Percentiles rank a stretch among this genome's conserved stretches.
Evolutionary conservation across 805 yeast genomes (phyloP).

Genomic region (Wickerhamiella lipophila): DNA sequence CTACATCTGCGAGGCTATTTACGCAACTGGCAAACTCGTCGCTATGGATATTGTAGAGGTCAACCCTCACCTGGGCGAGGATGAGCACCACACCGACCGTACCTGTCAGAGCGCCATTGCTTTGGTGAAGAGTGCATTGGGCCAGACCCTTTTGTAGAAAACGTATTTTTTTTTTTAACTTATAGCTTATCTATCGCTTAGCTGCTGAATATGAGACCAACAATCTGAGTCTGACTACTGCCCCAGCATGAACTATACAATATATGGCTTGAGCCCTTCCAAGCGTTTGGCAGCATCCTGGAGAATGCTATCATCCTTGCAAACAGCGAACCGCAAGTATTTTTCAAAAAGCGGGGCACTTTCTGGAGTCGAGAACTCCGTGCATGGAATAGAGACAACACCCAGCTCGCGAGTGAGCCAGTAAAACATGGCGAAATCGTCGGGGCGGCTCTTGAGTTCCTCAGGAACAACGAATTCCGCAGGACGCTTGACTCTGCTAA

Average conservation of each 20-base stretch:
- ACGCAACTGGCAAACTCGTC: conserved; percentile 74
- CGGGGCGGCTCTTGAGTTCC: conserved; percentile 53
- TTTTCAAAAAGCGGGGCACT: conserved; percentile 70
- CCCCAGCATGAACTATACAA: conserved; percentile 25
- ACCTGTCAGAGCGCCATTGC: conserved; percentile 87
- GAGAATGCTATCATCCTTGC: conserved; percentile 76
- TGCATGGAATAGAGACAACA: conserved; percentile 92
- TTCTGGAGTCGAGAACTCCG: conserved; percentile 72
- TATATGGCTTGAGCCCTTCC: conserved; percentile 52
- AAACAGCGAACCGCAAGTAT: conserved; percentile 84
- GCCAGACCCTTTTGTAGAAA: conserved; percentile 61
- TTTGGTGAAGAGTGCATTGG: conserved; percentile 84
- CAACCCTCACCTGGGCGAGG: conserved; percentile 76
- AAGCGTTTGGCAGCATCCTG: conserved; percentile 73
- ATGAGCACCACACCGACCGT: conserved; percentile 61
- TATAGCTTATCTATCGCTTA: background rate
- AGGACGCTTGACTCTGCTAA: conserved; percentile 71
- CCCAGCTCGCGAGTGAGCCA: conserved; percentile 91
- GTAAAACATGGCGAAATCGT: conserved; percentile 78
- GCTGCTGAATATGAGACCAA: too few relatives aligned
- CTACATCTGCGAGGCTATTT: conserved; percentile 81
- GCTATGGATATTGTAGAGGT: conserved; percentile 90
- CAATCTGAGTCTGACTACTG: too few relatives aligned
- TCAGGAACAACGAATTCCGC: conserved; percentile 56
- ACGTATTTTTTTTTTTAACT: background rate